A percentile compares a stretch with the other conserved stretches of the same genome.
Conservation (phyloP, 805 yeast genomes). For the Alloascoidea hylecoeti region DNA sequence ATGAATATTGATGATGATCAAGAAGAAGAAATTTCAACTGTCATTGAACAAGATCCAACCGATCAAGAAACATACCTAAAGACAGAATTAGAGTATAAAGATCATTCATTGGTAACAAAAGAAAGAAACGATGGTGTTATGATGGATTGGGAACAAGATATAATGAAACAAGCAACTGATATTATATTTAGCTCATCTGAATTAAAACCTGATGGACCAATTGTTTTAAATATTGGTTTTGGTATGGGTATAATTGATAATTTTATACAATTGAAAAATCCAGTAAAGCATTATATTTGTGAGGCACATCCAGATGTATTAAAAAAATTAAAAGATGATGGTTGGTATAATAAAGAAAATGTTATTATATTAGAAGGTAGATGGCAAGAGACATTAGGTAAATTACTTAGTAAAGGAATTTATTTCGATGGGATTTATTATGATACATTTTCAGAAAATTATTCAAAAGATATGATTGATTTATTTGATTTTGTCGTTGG, state of each 20-base stretch:
- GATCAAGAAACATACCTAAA: slow-evolving; percentile 48
- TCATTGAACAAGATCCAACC: slow-evolving; percentile 11
- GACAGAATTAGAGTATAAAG: slow-evolving; percentile 52
- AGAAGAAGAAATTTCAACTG: slow-evolving; percentile 6
- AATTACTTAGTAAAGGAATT: slow-evolving; percentile 46
- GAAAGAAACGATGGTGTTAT: slow-evolving; percentile 79
- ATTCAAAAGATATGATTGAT: slow-evolving; percentile 66
- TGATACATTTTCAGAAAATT: slow-evolving; percentile 90
- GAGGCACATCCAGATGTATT: slow-evolving; percentile 95
- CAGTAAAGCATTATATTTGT: slow-evolving; percentile 69
- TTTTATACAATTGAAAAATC: slow-evolving; percentile 45
- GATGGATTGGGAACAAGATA: slow-evolving; percentile 91
- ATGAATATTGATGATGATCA: slow-evolving; percentile 30
- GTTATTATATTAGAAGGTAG: slow-evolving; percentile 76
- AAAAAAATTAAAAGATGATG: slow-evolving; percentile 47
- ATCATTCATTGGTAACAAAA: slow-evolving; percentile 57
- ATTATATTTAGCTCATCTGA: slow-evolving; percentile 41
- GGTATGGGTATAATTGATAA: slow-evolving; percentile 95
- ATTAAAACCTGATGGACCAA: slow-evolving; percentile 18
- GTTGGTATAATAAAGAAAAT: slow-evolving; percentile 67
- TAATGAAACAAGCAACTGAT: slow-evolving; percentile 74
- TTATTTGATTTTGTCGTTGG: slow-evolving; percentile 76
- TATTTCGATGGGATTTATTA: slow-evolving; percentile 86
- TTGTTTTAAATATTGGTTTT: slow-evolving; percentile 75
- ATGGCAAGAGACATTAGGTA: slow-evolving; percentile 78